Base-by-base conservation (phyloP, 495 filamentous ascomycete species). In the Aspergillus biplanus region DNA sequence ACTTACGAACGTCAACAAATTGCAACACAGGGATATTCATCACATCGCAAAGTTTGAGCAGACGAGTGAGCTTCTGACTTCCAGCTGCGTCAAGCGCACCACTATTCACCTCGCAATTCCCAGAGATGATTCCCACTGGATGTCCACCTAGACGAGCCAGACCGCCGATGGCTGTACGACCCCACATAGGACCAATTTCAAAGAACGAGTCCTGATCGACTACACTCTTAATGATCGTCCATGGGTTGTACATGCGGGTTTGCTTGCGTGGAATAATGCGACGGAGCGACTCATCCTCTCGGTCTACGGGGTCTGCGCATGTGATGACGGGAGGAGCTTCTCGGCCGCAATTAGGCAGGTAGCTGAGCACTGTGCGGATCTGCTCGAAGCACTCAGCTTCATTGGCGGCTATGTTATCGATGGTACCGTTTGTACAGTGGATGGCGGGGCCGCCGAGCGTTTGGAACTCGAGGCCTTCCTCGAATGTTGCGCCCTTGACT, bases 341-440 rank as follows among this genome's bases (percentile, higher is more conserved):
- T 21, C 73, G 74, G 5, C 85, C 86, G 31, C 71, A 82, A 59
- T 86, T 85, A 2, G 86, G 86, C 0, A 87, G 69, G 63, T 84
- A 89, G 42, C 74, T 65, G 33, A 87, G 67, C 1, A 89, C 79
- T 0, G 77, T 82, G 8, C 84, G 78, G 18, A 89, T 68, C 63
- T 89, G 86, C 64, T 85, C 81, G 62, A 85, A 87, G 63, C 84
- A 86, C 32, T 82, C 85, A 11, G 76, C 75, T 69, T 89, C 86
- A 62, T 86, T 81, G 6, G 78, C 77, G 0, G 86, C 86, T 6
- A 87, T 71, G 61, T 89, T 88, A 63, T 89, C 86, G 59, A 89
- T 86, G 1, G 86, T 89, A 0, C 86, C 86, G 58, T 89, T 88
- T 6, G 82, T 85, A 67, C 85, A 87, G 63, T 89, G 86, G 63